Conservation (phyloP, 2,329 filamentous ascomycete species). For the Dendryphion nanum region DNA sequence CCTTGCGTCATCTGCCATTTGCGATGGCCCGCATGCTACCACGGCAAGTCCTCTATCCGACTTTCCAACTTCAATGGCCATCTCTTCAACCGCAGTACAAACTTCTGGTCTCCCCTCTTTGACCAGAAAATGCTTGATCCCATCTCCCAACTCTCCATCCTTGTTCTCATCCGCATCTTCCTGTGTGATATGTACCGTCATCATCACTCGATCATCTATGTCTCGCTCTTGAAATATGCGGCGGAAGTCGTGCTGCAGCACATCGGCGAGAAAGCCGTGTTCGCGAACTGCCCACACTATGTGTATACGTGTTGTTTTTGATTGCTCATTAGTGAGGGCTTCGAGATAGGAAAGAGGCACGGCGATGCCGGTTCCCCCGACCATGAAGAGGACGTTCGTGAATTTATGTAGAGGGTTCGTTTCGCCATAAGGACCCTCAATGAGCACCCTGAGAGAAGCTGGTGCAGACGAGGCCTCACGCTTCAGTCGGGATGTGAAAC, state of each 20-base stretch:
- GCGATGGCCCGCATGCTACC: constrained; percentile 46
- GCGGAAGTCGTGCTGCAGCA: constrained; percentile 20
- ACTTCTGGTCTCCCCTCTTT: constrained; percentile 41
- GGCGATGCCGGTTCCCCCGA: constrained; percentile 37
- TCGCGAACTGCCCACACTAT: constrained; percentile 37
- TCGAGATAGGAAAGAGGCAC: constrained; percentile 31
- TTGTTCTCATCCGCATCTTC: constrained; percentile 16
- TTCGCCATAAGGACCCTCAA: constrained; percentile 54
- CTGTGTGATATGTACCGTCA: not conserved
- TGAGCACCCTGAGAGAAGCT: constrained; percentile 39
- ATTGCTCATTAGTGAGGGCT: constrained; percentile 13
- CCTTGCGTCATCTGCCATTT: constrained; percentile 47
- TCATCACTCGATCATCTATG: not conserved
- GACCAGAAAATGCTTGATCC: constrained; percentile 24
- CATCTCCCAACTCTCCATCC: constrained; percentile 16
- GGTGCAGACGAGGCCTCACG: constrained; percentile 32
- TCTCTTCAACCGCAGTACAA: constrained; percentile 27
- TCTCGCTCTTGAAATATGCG: not conserved
- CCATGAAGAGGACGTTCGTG: constrained; percentile 36
- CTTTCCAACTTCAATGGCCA: constrained; percentile 30
- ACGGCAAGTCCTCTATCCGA: constrained; percentile 29
- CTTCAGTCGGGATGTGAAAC: constrained; percentile 51
- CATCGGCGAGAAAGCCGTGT: constrained; percentile 22
- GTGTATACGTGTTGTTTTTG: constrained; percentile 17
- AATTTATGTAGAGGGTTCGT: constrained; percentile 43